Base-by-base conservation (phyloP, 1,284 basidiomycete genomes). In the Microbotryum violaceum region DNA sequence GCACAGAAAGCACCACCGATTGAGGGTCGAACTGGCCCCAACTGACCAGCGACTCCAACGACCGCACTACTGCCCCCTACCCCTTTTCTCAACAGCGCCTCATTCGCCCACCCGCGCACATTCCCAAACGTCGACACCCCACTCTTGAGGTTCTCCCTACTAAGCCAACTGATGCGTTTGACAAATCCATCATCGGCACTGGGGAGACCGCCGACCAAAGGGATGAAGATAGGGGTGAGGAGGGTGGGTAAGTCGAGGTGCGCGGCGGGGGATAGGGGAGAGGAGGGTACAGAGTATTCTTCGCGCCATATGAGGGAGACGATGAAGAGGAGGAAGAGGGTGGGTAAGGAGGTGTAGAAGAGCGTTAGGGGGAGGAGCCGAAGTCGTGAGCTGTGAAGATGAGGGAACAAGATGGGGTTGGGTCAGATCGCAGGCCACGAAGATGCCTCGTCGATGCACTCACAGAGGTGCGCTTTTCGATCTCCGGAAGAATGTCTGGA, bases 101-200 rank as follows among this genome's bases (percentile, higher is more conserved):
- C 65, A 51, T 56, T 61, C 31, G 65, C 62, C 65, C 65, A 66
- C 5, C 65, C 65, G 8, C 55, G 29, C 10, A 53, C 57, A 16
- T 27, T 51, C 16, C 62, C 65, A 1, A 61, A 54, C n/a, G 56
- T 57, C 9, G 60, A 57, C 0, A 59, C 33, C 5, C 54, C 49
- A 42, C 50, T 54, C 18, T 33, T 46, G 12, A 66, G 42, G 44
- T 60, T 56, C 33, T 57, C 62, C 6, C 62, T 47, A 12, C 54
- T 55, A 48, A 55, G 57, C 16, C 51, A 47, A 42, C 37, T 42
- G 18, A 54, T 49, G 20, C 61, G 27, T n/a, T 25, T 55, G 54
- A 1, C 23, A n/a, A 20, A 37, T 10, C 25, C 49, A 46, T 8
- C 8, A 29, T 18, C 31, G n/a, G n/a, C 6, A 6, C 10, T 8